Evolutionary conservation across 148 eudicot species (phyloP).

Genomic region (Pouteria glomerata): DNA sequence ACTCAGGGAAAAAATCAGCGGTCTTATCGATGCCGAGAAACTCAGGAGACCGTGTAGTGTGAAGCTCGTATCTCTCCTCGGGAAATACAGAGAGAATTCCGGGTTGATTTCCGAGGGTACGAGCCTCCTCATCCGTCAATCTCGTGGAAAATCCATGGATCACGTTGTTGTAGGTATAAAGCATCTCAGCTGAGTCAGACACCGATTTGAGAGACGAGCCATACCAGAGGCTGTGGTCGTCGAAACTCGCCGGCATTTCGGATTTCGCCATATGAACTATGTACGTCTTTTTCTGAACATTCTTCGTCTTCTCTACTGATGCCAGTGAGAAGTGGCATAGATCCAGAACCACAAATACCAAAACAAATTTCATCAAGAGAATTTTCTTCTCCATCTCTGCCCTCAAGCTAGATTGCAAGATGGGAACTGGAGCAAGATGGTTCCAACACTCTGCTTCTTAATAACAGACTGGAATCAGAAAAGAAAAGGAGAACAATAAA

Average conservation of each 20-base stretch:
- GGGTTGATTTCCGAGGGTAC: constrained; percentile 14
- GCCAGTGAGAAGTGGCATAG: constrained; percentile 13
- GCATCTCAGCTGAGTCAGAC: constrained; percentile 28
- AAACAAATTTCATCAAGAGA: neutral
- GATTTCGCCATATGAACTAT: constrained; percentile 44
- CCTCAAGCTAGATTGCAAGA: neutral
- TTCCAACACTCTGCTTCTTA: neutral
- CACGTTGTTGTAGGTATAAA: constrained; percentile 36
- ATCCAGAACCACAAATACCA: constrained; percentile 8
- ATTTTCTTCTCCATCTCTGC: neutral
- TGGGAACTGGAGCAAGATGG: neutral
- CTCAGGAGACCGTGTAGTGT: constrained; percentile 42
- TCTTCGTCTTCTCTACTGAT: neutral
- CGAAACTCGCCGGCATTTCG: constrained; percentile 34
- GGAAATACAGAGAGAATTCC: constrained; percentile 33
- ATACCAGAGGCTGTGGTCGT: constrained; percentile 36
- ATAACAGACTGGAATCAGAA: constrained; percentile 1
- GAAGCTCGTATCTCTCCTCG: constrained; percentile 39
- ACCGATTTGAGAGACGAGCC: constrained; percentile 40
- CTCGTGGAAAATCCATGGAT: constrained; percentile 41
- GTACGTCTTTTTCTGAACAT: constrained; percentile 24
- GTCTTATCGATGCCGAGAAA: constrained; percentile 36
- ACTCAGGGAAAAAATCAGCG: constrained; percentile 26
- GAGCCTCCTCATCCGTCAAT: constrained; percentile 27
- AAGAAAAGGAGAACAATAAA: neutral